phyloP scores from a whole-genome alignment of 441 rosid species.

The Populus hybrid region DNA sequence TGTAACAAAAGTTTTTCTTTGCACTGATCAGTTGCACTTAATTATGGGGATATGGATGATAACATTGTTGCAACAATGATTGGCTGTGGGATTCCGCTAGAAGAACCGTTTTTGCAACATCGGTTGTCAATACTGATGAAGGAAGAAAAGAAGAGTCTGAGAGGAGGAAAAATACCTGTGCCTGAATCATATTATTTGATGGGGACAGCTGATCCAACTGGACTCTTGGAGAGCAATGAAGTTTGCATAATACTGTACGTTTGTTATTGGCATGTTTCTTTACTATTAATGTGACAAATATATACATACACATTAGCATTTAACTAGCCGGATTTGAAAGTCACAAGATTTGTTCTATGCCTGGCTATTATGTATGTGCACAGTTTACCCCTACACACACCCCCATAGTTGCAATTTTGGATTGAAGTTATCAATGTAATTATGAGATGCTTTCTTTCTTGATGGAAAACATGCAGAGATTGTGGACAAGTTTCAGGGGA shows the following conservation, averaged over 20 bases:
- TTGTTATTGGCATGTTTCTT: background rate
- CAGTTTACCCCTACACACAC: background rate
- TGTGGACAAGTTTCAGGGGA: constrained; percentile 73
- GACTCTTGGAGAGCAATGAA: constrained; percentile 52
- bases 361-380: background rate
- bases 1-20: constrained; percentile 8
- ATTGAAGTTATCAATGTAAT: background rate
- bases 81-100: constrained; percentile 63
- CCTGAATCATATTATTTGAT: constrained; percentile 68
- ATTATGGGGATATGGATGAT: constrained; percentile 51
- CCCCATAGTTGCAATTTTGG: background rate
- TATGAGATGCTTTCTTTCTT: background rate
- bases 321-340: background rate
- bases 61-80: constrained; percentile 46
- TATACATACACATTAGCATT: too few species aligned
- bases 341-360: background rate
- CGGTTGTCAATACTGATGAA: constrained; percentile 30
- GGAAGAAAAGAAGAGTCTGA: constrained; percentile 45
- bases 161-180: constrained; percentile 54
- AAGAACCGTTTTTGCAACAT: constrained; percentile 54
- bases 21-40: constrained; percentile 42
- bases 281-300: background rate
- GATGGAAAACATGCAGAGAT: constrained; percentile 36
- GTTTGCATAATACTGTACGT: constrained; percentile 78
- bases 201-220: constrained; percentile 87